Evolutionary conservation across 164 flowering plant species (phyloP).

Genomic region (Magnolia changhungtana): DNA sequence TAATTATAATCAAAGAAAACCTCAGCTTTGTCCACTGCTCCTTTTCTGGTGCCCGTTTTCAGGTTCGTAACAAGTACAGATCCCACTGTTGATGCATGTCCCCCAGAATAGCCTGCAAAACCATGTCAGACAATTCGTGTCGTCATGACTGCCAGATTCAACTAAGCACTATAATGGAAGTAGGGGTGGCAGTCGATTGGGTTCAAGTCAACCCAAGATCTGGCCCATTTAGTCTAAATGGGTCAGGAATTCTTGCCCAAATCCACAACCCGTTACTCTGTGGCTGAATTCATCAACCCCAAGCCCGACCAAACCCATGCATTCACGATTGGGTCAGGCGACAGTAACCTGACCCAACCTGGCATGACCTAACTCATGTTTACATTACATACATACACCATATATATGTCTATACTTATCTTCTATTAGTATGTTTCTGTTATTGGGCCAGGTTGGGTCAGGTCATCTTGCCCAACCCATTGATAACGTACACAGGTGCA

Average conservation of each 20-base stretch:
- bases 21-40: conserved; percentile 83
- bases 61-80: conserved; percentile 86
- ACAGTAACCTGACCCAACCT: too few relatives aligned
- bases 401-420: neutral
- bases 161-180: neutral
- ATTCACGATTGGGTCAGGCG: too few relatives aligned
- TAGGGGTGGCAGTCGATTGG: too few relatives aligned
- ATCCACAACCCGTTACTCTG: too few relatives aligned
- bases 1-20: conserved; percentile 27
- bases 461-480: neutral
- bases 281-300: too few relatives aligned
- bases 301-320: too few relatives aligned
- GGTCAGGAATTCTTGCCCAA: too few relatives aligned
- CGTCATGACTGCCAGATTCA: neutral
- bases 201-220: too few relatives aligned
- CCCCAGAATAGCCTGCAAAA: conserved; percentile 70
- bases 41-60: conserved; percentile 62
- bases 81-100: conserved; percentile 69
- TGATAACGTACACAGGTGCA: too few relatives aligned
- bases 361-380: too few relatives aligned
- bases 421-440: neutral
- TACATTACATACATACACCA: neutral
- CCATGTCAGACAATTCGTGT: neutral
- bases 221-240: too few relatives aligned
- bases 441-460: neutral